Evolutionary conservation across 2,329 filamentous ascomycete genomes (phyloP).

Genomic region (Cercospora sp.): DNA sequence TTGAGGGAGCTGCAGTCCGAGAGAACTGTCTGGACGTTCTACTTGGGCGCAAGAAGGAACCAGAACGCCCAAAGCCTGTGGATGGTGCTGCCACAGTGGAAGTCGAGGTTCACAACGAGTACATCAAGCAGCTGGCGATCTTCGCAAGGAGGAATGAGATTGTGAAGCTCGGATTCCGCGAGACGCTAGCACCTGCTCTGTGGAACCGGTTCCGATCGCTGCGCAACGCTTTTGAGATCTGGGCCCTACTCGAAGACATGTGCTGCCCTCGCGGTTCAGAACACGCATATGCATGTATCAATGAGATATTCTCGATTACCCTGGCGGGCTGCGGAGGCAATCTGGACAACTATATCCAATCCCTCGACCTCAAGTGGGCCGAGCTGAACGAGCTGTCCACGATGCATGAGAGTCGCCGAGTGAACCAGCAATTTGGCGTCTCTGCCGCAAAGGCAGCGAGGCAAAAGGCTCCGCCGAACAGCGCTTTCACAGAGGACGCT

Average conservation of each 20-base stretch:
- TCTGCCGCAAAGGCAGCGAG: slow-evolving; percentile 17
- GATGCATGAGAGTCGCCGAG: slow-evolving; percentile 21
- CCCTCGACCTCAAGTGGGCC: slow-evolving; percentile 31
- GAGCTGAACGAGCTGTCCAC: slow-evolving; percentile 32
- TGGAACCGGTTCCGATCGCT: slow-evolving; percentile 30
- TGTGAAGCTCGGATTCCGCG: slow-evolving; percentile 31
- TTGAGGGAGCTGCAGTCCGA: slow-evolving; percentile 34
- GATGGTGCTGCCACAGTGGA: slow-evolving; percentile 21
- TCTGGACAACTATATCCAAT: slow-evolving; percentile 33
- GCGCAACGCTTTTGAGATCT: slow-evolving; percentile 30
- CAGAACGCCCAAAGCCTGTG: slow-evolving; percentile 24
- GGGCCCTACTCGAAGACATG: slow-evolving; percentile 34
- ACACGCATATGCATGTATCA: slow-evolving; percentile 31
- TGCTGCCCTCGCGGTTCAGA: slow-evolving; percentile 34
- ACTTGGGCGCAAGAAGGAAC: slow-evolving; percentile 33
- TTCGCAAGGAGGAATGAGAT: slow-evolving; percentile 35
- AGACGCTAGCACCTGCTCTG: slow-evolving; percentile 29
- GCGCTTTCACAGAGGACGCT: slow-evolving; percentile 32
- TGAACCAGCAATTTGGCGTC: slow-evolving; percentile 15
- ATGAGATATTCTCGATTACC: slow-evolving; percentile 30
- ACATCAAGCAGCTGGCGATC: slow-evolving; percentile 38
- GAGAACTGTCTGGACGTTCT: slow-evolving; percentile 37
- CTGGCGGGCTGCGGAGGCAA: slow-evolving; percentile 26
- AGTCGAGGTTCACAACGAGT: slow-evolving; percentile 38
- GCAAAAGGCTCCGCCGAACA: slow-evolving; percentile 17